Percentiles rank a stretch among this genome's conserved stretches.
These are phyloP conservation scores for Cercospora sojina DNA, from an alignment of 2,329 filamentous ascomycete genomes.

Conservation along the genomic window DNA sequence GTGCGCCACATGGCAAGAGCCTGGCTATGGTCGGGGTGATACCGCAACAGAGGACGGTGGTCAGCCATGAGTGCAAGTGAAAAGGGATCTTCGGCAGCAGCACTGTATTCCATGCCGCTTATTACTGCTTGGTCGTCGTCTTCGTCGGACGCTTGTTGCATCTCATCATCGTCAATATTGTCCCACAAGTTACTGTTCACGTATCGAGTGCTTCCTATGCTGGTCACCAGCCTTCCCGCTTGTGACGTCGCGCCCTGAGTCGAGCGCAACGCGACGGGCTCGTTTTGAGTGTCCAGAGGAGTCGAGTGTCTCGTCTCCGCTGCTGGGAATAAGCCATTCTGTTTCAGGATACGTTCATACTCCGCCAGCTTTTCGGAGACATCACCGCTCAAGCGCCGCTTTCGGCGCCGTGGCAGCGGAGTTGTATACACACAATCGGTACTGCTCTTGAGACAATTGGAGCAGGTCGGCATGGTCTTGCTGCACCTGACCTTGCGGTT, in stretches of 20 bases:
- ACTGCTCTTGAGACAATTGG: constrained; percentile 38
- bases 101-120: constrained; percentile 22
- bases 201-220: constrained; percentile 44
- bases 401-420: constrained; percentile 43
- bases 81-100: constrained; percentile 31
- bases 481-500: constrained; percentile 44
- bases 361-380: constrained; percentile 43
- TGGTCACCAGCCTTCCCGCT: constrained; percentile 33
- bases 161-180: constrained; percentile 32
- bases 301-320: background rate
- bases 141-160: constrained; percentile 27
- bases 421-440: constrained; percentile 45
- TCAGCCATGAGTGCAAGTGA: constrained; percentile 14
- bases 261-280: background rate
- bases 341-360: constrained; percentile 38
- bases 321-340: constrained; percentile 8
- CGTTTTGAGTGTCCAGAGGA: background rate
- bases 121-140: constrained; percentile 20
- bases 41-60: constrained; percentile 31
- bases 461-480: constrained; percentile 31
- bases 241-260: background rate
- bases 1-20: constrained; percentile 57
- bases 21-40: constrained; percentile 56
- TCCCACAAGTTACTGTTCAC: constrained; percentile 41
- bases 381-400: constrained; percentile 39